Evolutionary conservation across 345 rosid species (phyloP).

Genomic region (Luvunga scandens): DNA sequence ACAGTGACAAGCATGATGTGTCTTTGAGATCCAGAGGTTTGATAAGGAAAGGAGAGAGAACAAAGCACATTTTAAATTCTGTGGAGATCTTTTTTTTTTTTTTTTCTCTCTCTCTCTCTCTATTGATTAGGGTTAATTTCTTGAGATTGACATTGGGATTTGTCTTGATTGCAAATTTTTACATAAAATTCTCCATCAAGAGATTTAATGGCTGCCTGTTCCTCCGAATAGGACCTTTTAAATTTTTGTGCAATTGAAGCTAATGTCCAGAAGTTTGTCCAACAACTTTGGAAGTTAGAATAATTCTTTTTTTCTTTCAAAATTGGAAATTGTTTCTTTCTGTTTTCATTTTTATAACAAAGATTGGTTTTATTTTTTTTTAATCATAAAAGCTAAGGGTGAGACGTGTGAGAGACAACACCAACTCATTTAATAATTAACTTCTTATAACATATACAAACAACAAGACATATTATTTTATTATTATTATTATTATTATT

Average conservation of each 20-base stretch:
- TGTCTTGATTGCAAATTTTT: neutral
- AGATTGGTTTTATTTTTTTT: no score
- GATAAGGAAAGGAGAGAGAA: neutral
- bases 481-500: no score
- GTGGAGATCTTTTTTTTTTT: neutral
- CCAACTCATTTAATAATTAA: neutral
- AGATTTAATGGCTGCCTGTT: neutral
- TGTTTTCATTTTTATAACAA: no score
- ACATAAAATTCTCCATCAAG: slow-evolving; percentile 1
- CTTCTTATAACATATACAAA: neutral
- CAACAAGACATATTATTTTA: no score
- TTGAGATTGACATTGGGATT: slow-evolving; percentile 1
- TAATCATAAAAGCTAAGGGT: neutral
- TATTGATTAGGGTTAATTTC: neutral
- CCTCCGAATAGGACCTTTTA: neutral
- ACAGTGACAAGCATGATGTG: neutral
- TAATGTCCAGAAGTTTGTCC: neutral
- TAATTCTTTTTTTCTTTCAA: neutral
- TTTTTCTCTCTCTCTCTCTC: accelerated
- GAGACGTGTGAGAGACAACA: no score
- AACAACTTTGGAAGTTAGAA: neutral
- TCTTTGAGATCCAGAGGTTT: neutral
- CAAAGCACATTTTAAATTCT: neutral
- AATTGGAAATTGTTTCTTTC: no score
- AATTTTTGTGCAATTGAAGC: neutral